Base-by-base conservation (phyloP, 805 yeast species). In the Myxozyma mucilagina region DNA sequence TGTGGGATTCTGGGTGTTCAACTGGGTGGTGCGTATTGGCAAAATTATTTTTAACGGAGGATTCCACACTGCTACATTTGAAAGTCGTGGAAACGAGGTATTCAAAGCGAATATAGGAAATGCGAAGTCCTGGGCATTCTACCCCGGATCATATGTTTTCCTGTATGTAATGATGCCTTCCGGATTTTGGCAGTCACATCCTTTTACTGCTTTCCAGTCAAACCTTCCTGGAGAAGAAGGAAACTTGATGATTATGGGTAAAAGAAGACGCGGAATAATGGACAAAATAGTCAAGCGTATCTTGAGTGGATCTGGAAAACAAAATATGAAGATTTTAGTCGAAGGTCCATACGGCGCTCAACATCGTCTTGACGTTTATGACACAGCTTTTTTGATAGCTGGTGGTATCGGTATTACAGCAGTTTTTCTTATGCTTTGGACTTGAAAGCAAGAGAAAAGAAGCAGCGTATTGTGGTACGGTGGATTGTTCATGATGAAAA, bases 361-460 rank as follows among this genome's bases (percentile, higher is more conserved):
- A 43, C 42, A 59, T 11, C 85, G 85, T 1, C 80, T 82, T 58
- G 77, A 76, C 47, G 75, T 77, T 24, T 83, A 80, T 6, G 81
- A 76, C 42, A 76, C 77, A 49, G 79, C 81, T 0, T 72, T 84
- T 7, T 77, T 84, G 50, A 71, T 85, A 44, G 85, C 86, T 3
- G 88, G 89, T 13, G 89, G 89, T 4, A 82, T 83, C 63, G 89
- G 89, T 9, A 78, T 85, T 68, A 83, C 89, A 0, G 87, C 84
- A 0, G 74, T 82, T 9, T 75, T 80, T 45, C 76, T 83, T 78
- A 82, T 59, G 82, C 81, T 59, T 66, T 55, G 59, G 75, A 62
- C 48, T 59, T 58, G 32, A 52, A 16, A 47, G 20, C 14, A 32
- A 49, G 54, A 13, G 41, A 29, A 31, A 47, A 35, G 41, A 36